Base-by-base conservation (phyloP, 768 basidiomycete genomes). In the Serendipita vermifera region DNA sequence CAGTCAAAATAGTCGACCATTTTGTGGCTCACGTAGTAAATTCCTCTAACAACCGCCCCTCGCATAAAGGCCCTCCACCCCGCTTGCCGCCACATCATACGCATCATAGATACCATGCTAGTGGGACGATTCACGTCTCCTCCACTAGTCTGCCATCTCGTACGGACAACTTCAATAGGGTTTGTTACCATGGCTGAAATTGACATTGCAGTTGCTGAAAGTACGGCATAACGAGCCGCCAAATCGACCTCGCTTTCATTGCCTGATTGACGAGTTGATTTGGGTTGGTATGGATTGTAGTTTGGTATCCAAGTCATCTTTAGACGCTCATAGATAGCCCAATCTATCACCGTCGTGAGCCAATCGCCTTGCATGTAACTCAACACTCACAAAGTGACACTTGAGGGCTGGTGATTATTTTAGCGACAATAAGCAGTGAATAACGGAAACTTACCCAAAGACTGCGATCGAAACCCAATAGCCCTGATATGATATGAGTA, bases 381-480 rank as follows among this genome's bases (percentile, higher is more conserved):
- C 3, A 6, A 20, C 15, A n/a, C 39, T 3, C 39, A 41, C 39
- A 41, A 20, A 41, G 2, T 7, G 39, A 41, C 26, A 41, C 39
- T n/a, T 41, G 39, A 7, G 39, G 39, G 9, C 39, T 41, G 15
- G 27, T n/a, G 7, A n/a, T 26, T 20, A 41, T 17, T 41, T 41
- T 20, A 26, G 27, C 15, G 27, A 17, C 17, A n/a, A 17, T n/a
- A 41, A n/a, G 15, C 15, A 1, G 1, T 6, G 17, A 3, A 6
- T 20, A 6, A 7, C 9, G 15, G 17, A 20, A 0, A 41, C 39
- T 41, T 0, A 41, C 39, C 39, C 39, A 26, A 41, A 41, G 17
- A 41, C 39, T 7, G 39, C 39, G 15, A 41, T 41, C 39, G 39
- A 41, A 20, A 41, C 39, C 39, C 39, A 41, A 41, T 41, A 41